These are phyloP conservation scores for Xylaria venustula DNA, from an alignment of 495 filamentous ascomycete genomes.

Conservation along the genomic window DNA sequence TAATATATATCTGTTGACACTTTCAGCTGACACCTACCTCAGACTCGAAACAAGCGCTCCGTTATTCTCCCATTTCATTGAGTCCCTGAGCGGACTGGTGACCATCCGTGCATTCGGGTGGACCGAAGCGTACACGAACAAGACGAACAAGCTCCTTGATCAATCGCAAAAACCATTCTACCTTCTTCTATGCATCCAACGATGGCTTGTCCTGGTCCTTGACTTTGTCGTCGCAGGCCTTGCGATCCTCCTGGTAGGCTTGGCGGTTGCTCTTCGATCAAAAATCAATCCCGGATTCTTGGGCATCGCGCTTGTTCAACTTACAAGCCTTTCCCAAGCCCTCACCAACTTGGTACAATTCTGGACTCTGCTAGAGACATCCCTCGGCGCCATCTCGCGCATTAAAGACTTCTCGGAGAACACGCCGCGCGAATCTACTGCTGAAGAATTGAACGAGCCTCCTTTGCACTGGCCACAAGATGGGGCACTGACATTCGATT, in stretches of 20 bases:
- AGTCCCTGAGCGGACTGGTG: constrained; percentile 44
- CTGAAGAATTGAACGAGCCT: constrained; percentile 12
- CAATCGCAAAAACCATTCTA: constrained; percentile 58
- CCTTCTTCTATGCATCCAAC: constrained; percentile 54
- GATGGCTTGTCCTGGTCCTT: constrained; percentile 52
- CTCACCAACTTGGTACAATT: constrained; percentile 19
- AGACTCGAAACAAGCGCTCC: constrained; percentile 6
- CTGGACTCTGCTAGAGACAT: constrained; percentile 43
- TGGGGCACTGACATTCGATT: constrained; percentile 18
- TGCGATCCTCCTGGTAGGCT: constrained; percentile 47
- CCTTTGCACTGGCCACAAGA: constrained; percentile 21
- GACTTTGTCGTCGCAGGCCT: constrained; percentile 50
- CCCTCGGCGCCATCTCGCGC: constrained; percentile 42
- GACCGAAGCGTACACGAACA: constrained; percentile 42
- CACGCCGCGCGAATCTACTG: constrained; percentile 14
- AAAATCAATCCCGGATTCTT: constrained; percentile 14
- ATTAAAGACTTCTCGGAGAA: constrained; percentile 27
- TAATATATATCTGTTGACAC: constrained; percentile 52
- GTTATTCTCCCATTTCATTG: constrained; percentile 46
- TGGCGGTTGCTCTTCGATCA: constrained; percentile 42
- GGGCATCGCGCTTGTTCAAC: constrained; percentile 21
- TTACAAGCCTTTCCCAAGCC: constrained; percentile 16
- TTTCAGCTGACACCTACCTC: constrained; percentile 15
- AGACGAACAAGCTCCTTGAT: constrained; percentile 50
- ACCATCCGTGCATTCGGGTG: constrained; percentile 60